Percentiles rank a stretch among this genome's conserved stretches.
phyloP scores from a whole-genome alignment of 208 protist species.

The Crithidia acanthocephali region DNA sequence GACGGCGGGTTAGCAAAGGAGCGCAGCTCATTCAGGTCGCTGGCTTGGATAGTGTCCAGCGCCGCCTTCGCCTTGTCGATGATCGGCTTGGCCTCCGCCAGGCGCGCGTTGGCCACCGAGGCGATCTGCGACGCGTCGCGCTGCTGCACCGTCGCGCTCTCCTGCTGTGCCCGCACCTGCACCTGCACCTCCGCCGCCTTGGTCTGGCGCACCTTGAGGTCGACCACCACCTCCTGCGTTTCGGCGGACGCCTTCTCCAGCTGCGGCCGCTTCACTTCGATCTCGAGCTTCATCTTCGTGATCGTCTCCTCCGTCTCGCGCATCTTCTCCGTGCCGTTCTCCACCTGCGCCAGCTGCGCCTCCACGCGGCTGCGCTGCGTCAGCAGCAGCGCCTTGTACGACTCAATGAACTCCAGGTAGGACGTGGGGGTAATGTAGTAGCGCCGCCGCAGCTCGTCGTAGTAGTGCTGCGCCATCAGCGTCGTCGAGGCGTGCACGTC shows the following conservation, averaged over 20 bases:
- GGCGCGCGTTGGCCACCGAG: conserved; percentile 87
- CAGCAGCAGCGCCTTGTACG: conserved; percentile 90
- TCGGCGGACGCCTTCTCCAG: conserved; percentile 90
- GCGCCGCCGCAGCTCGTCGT: conserved; percentile 91
- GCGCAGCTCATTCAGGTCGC: conserved; percentile 96
- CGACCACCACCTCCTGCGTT: conserved; percentile 89
- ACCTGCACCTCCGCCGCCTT: conserved; percentile 91
- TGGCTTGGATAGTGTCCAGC: conserved; percentile 94
- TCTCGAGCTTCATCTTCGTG: conserved; percentile 91
- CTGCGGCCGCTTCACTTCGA: conserved; percentile 91
- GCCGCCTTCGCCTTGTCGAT: conserved; percentile 92
- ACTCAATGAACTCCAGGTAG: conserved; percentile 96
- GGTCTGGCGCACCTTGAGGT: conserved; percentile 86
- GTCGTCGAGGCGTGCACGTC: conserved; percentile 86
- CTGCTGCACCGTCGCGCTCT: conserved; percentile 87
- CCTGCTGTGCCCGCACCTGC: conserved; percentile 90
- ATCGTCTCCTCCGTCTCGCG: conserved; percentile 94
- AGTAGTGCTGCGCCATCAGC: conserved; percentile 81
- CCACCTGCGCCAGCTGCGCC: conserved; percentile 89
- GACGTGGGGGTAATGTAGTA: conserved; percentile 97
- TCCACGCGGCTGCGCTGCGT: conserved; percentile 78
- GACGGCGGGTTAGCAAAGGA: conserved; percentile 94
- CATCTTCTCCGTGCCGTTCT: conserved; percentile 93
- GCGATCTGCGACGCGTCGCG: conserved; percentile 86
- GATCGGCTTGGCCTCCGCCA: conserved; percentile 95